Evolutionary conservation across 73 alveolate species (phyloP).

Genomic region (Stentor roeselii): DNA sequence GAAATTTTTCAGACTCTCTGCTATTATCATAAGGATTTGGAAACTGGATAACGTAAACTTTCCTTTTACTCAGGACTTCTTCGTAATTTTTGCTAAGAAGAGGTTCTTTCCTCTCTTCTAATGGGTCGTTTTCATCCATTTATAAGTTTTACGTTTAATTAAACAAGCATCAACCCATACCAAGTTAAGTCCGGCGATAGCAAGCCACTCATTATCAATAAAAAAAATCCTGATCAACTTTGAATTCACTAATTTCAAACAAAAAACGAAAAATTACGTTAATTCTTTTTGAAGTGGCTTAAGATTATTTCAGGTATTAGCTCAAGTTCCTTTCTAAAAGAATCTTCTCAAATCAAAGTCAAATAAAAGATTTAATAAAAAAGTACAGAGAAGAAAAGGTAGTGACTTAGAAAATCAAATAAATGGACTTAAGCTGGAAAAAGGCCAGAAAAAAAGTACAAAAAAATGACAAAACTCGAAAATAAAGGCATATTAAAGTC

Average conservation of each 20-base stretch:
- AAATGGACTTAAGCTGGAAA: not conserved
- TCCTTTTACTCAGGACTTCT: not conserved
- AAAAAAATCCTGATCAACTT: not conserved
- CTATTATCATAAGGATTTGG: constrained; percentile 13
- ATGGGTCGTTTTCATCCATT: no score
- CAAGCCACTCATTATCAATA: no score
- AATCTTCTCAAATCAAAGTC: no score
- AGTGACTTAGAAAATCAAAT: not conserved
- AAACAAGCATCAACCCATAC: no score
- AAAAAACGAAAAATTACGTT: not conserved
- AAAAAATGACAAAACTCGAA: not conserved
- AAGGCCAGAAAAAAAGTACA: not conserved
- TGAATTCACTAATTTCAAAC: not conserved
- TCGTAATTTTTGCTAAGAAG: no score
- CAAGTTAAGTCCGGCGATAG: no score
- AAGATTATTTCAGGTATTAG: not conserved
- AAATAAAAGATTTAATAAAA: no score
- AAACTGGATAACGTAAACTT: constrained; percentile 1
- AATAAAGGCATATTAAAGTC: not conserved
- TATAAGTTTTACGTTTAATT: no score
- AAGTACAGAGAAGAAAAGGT: not conserved
- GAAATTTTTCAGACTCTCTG: not conserved
- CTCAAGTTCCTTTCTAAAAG: not conserved
- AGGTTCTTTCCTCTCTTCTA: no score
- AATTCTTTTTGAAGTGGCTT: no score